Evolutionary conservation across 306 rosid species (phyloP), one percentile per base, ranked within the genome.

Genomic region (Cucurbita argyrosperma): DNA sequence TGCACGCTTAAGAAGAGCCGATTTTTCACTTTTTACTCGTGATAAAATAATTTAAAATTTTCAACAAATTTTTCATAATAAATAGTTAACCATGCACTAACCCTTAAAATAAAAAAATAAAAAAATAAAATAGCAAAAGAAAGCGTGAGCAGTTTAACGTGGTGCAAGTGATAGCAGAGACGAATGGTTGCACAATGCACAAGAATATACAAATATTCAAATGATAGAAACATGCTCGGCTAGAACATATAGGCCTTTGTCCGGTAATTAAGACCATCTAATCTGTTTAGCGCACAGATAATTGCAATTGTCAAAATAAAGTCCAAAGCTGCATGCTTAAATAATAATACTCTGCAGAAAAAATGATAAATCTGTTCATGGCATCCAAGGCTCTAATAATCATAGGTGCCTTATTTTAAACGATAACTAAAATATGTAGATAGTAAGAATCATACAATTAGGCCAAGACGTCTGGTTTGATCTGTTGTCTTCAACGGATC

Each of bases 401-500:
- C 26, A 43, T 19, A 66, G 72, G 2, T 66, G 72, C n/a, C 21
- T 66, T 10, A 19, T 66, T n/a, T 65, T 5, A 5, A 66, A 19
- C 21, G 8, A 66, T 19, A 18, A 10, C 45, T 37, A 66, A 66
- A 63, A 63, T 63, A 11, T 10, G 38, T 42, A 66, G 72, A 66
- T 66, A 43, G 40, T 23, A 68, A 68, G 53, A 80, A 76, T 72
- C 89, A 47, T 88, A 88, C 94, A 74, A 88, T 89, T 43, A 89
- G 81, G 72, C 94, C 94, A 43, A 89, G 91, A 53, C 75, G 81
- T 78, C 96, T 87, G 71, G 92, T 88, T 78, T 87, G 96, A 62
- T 88, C 92, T 0, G 96, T 90, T 66, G 95, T 90, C 88, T 90
- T 84, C 80, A 90, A 73, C 13, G 94, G 94, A 75, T 89, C 94